Conservation (phyloP, 129 eudicot genomes). For the Lactuca sativa region DNA sequence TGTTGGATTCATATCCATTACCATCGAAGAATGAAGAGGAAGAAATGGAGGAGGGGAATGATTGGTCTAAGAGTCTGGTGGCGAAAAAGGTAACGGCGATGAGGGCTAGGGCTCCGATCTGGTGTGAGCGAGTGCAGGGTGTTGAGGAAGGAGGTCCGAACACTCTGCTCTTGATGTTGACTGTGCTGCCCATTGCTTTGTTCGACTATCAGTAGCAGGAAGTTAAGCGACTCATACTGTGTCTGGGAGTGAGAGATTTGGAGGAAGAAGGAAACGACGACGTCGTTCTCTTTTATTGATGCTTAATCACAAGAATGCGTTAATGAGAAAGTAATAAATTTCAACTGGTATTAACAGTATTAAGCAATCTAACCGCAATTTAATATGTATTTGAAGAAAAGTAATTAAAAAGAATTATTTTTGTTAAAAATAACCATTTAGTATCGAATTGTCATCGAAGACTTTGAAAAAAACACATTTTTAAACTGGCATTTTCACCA, state of each 20-base stretch:
- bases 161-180: slow-evolving; percentile 44
- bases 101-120: slow-evolving; percentile 76
- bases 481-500: too few species aligned
- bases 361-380: too few species aligned
- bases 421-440: too few species aligned
- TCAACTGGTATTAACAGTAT: too few species aligned
- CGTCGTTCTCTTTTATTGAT: background rate
- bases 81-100: slow-evolving; percentile 72
- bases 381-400: too few species aligned
- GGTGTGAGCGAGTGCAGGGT: slow-evolving; percentile 73
- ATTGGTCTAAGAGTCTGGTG: slow-evolving; percentile 65
- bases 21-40: slow-evolving; percentile 8
- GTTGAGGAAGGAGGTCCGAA: slow-evolving; percentile 35
- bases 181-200: slow-evolving; percentile 42
- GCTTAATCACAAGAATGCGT: background rate
- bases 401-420: too few species aligned
- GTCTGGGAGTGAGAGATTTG: background rate
- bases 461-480: too few species aligned
- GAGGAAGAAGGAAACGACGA: slow-evolving; percentile 18
- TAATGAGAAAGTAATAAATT: too few species aligned
- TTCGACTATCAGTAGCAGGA: background rate
- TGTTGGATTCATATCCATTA: slow-evolving; percentile 19
- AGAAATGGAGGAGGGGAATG: slow-evolving; percentile 31
- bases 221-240: background rate
- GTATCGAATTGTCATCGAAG: too few species aligned